phyloP scores from a whole-genome alignment of 2,329 filamentous ascomycete genomes.

The Diaporthe citrichinensis region DNA sequence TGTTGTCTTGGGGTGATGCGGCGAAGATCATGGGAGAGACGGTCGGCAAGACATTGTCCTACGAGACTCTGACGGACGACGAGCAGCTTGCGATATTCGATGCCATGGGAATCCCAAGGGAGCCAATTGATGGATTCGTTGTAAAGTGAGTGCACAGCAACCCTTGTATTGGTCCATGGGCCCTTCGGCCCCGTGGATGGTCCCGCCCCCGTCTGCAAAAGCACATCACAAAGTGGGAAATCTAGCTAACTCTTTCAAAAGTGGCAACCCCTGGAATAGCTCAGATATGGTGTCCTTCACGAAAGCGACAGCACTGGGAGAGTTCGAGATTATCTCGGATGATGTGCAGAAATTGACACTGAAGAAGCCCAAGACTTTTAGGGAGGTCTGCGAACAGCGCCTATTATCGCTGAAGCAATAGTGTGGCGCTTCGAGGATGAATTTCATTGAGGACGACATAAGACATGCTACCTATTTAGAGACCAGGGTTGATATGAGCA shows the following conservation, averaged over 20 bases:
- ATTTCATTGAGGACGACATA: background rate
- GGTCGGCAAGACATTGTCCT: background rate
- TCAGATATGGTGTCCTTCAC: constrained; percentile 21
- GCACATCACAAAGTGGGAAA: background rate
- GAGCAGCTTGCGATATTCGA: constrained; percentile 22
- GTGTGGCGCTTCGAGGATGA: background rate
- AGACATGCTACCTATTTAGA: too few species aligned
- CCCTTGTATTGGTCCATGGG: background rate
- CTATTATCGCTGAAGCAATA: background rate
- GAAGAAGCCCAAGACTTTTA: constrained; percentile 3
- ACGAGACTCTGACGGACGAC: constrained; percentile 12
- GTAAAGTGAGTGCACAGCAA: background rate
- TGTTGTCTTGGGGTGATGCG: constrained; percentile 14
- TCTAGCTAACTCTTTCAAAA: background rate
- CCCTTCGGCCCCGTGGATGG: background rate
- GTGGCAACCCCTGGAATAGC: constrained; percentile 19
- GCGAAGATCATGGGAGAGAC: constrained; percentile 15
- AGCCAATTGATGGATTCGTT: constrained; percentile 5
- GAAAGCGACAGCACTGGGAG: constrained; percentile 9
- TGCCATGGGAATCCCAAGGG: constrained; percentile 2
- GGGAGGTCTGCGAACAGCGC: constrained; percentile 13
- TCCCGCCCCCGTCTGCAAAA: too few species aligned
- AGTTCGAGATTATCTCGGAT: constrained; percentile 20
- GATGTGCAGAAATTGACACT: constrained; percentile 5
- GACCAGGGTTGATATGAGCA: background rate